Evolutionary conservation across 2,329 filamentous ascomycete genomes (phyloP).

Genomic region (Arthroderma uncinatum): DNA sequence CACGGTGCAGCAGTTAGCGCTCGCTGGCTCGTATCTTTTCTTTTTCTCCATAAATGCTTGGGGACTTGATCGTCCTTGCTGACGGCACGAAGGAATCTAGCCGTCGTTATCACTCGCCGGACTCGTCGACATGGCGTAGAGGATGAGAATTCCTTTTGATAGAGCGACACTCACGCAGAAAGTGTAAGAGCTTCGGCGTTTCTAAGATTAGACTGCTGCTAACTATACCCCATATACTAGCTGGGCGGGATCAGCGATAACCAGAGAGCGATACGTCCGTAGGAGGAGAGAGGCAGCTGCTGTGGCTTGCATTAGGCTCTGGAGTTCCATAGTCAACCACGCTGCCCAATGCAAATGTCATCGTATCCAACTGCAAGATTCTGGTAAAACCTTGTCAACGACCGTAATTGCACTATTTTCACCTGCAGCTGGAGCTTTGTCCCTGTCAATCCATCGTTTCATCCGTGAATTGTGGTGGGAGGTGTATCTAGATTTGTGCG

Average conservation of each 20-base stretch:
- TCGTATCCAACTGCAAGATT: not conserved
- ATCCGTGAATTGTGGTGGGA: too few relatives aligned
- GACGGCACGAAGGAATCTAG: not conserved
- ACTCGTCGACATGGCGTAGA: not conserved
- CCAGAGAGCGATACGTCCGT: not conserved
- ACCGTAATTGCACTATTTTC: too few relatives aligned
- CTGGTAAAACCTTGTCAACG: not conserved
- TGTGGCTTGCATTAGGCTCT: not conserved
- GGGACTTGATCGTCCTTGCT: not conserved
- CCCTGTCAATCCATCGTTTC: not conserved
- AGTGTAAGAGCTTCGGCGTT: not conserved
- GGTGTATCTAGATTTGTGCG: too few relatives aligned
- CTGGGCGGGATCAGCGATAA: not conserved
- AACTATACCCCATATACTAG: not conserved
- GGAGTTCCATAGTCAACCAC: not conserved
- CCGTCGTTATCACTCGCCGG: not conserved
- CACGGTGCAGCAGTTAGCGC: not conserved
- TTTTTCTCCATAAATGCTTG: not conserved
- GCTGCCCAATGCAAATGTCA: not conserved
- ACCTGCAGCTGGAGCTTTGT: not conserved
- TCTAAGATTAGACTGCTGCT: not conserved
- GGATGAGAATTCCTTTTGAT: not conserved
- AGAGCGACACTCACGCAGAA: not conserved
- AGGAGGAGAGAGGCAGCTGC: not conserved
- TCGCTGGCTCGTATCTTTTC: slow-evolving; percentile 1